A percentile compares a stretch with the other conserved stretches of the same genome.
These are phyloP conservation scores for Cryphonectria naterciae DNA, from an alignment of 2,329 filamentous ascomycete genomes.

Conservation along the genomic window DNA sequence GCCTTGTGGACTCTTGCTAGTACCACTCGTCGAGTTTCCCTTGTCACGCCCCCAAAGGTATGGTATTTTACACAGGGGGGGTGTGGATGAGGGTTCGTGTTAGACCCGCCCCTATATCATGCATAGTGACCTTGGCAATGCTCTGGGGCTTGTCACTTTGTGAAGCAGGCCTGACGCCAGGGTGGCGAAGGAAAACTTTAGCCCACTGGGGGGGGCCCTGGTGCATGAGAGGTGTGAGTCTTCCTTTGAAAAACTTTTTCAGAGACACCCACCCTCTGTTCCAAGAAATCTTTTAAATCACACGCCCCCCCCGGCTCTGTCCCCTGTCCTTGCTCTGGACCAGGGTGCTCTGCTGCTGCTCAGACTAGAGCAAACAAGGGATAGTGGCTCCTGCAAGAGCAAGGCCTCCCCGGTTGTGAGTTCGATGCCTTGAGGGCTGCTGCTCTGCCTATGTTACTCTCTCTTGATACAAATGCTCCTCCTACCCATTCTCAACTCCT, in stretches of 20 bases:
- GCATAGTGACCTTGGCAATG: slow-evolving; percentile 3
- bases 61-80: slow-evolving; percentile 3
- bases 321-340: slow-evolving; percentile 9
- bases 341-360: slow-evolving; percentile 21
- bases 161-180: not conserved
- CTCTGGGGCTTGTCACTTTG: not conserved
- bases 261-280: slow-evolving; percentile 25
- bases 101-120: slow-evolving; percentile 9
- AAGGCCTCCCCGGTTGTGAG: slow-evolving; percentile 27
- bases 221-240: slow-evolving; percentile 1
- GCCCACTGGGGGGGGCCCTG: not conserved
- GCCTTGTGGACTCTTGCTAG: slow-evolving; percentile 8
- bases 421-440: slow-evolving; percentile 23
- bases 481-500: slow-evolving; percentile 23
- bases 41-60: not conserved
- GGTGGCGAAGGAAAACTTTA: slow-evolving; percentile 6
- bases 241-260: slow-evolving; percentile 23
- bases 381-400: slow-evolving; percentile 19
- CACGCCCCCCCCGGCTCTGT: slow-evolving; percentile 21
- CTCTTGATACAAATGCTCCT: slow-evolving; percentile 28
- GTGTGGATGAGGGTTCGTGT: slow-evolving; percentile 4
- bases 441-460: slow-evolving; percentile 18
- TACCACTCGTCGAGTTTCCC: not conserved
- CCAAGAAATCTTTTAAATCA: slow-evolving; percentile 20
- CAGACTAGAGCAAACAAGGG: slow-evolving; percentile 10